Percentiles rank a stretch among this genome's conserved stretches.
These are phyloP conservation scores for Plasmodium berghei DNA, from an alignment of 169 alveolate genomes.

Conservation along the genomic window DNA sequence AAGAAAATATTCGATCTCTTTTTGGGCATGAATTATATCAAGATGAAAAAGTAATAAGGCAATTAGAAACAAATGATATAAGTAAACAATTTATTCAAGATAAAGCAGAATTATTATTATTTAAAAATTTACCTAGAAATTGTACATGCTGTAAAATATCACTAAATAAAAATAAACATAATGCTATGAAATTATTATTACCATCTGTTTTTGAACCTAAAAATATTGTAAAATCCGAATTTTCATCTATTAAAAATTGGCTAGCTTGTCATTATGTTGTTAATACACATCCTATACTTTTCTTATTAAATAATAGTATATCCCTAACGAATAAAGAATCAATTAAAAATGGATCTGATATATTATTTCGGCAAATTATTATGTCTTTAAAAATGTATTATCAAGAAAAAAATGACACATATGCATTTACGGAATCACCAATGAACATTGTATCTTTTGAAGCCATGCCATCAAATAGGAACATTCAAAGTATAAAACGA, in stretches of 20 bases:
- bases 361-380: slow-evolving; percentile 84
- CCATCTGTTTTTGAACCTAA: slow-evolving; percentile 76
- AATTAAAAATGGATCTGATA: slow-evolving; percentile 77
- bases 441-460: slow-evolving; percentile 34
- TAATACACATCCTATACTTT: slow-evolving; percentile 82
- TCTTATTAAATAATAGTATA: slow-evolving; percentile 80
- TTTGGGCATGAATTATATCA: slow-evolving; percentile 73
- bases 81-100: slow-evolving; percentile 52
- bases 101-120: slow-evolving; percentile 74
- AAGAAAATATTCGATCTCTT: slow-evolving; percentile 43
- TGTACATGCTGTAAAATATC: slow-evolving; percentile 73
- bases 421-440: slow-evolving; percentile 69
- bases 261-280: slow-evolving; percentile 84
- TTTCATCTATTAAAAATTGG: slow-evolving; percentile 83
- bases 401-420: slow-evolving; percentile 65
- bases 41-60: slow-evolving; percentile 54
- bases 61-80: slow-evolving; percentile 45
- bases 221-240: slow-evolving; percentile 78
- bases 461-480: slow-evolving; percentile 16
- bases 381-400: slow-evolving; percentile 79
- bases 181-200: slow-evolving; percentile 69
- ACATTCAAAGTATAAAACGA: slow-evolving; percentile 13
- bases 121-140: slow-evolving; percentile 71
- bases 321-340: slow-evolving; percentile 80
- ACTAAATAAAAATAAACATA: slow-evolving; percentile 57